A percentile compares a stretch with the other conserved stretches of the same genome.
Conservation (phyloP, 495 filamentous ascomycete species). For the Chaetomium fimeti region DNA sequence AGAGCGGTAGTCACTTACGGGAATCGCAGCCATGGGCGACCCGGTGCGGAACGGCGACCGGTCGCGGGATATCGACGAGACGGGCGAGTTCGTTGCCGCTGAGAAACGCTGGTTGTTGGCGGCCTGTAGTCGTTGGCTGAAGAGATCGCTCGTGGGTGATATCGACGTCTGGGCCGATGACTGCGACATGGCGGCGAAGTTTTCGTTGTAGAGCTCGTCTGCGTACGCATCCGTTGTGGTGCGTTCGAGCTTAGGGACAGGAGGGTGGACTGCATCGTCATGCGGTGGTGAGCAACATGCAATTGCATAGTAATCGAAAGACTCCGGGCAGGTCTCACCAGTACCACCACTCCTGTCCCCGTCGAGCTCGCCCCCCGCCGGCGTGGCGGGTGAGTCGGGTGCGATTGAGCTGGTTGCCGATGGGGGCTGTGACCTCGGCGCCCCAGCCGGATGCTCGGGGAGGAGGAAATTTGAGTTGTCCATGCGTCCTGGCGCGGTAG, state of each 20-base stretch:
- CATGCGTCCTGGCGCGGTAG: slow-evolving; percentile 36
- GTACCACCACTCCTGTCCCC: slow-evolving; percentile 48
- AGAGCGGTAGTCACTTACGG: slow-evolving; percentile 45
- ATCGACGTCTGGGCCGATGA: slow-evolving; percentile 46
- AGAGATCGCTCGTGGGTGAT: slow-evolving; percentile 61
- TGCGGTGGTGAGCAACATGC: slow-evolving; percentile 42
- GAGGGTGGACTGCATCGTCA: slow-evolving; percentile 49
- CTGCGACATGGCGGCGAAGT: slow-evolving; percentile 55
- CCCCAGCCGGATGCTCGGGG: slow-evolving; percentile 40
- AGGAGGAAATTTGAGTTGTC: slow-evolving; percentile 38
- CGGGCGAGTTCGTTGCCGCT: slow-evolving; percentile 51
- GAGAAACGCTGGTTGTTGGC: slow-evolving; percentile 71
- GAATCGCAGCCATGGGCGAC: slow-evolving; percentile 62
- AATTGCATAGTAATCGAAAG: slow-evolving; percentile 53
- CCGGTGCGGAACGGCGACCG: slow-evolving; percentile 79
- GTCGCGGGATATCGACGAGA: slow-evolving; percentile 57
- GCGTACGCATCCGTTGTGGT: slow-evolving; percentile 82
- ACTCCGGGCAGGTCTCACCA: slow-evolving; percentile 44
- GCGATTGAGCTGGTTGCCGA: slow-evolving; percentile 52
- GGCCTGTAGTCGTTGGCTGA: slow-evolving; percentile 72
- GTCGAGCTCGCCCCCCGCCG: slow-evolving; percentile 48
- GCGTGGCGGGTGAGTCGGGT: slow-evolving; percentile 57
- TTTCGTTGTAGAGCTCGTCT: slow-evolving; percentile 82
- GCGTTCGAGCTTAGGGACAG: slow-evolving; percentile 75
- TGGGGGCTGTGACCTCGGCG: slow-evolving; percentile 41